Evolutionary conservation across 2,329 filamentous ascomycete species (phyloP).

Genomic region (Shiraia bambusicola): DNA sequence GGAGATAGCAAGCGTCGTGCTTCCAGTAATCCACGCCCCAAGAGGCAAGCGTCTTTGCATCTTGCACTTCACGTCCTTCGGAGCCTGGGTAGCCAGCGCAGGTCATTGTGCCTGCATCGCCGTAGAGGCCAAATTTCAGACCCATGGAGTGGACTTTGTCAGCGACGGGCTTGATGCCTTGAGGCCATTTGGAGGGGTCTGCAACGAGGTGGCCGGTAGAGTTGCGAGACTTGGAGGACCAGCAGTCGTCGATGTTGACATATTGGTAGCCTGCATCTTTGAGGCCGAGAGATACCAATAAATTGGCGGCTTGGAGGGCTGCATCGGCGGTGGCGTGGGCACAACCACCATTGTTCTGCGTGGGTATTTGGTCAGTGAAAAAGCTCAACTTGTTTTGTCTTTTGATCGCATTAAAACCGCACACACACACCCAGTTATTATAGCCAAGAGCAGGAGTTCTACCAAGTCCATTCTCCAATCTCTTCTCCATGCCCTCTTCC

Average conservation of each 20-base stretch:
- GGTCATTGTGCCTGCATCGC: slow-evolving; percentile 53
- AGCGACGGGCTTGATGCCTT: slow-evolving; percentile 58
- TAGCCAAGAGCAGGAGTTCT: slow-evolving; percentile 13
- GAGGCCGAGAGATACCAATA: slow-evolving; percentile 9
- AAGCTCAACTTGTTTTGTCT: not conserved
- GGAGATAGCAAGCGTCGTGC: slow-evolving; percentile 33
- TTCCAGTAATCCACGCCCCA: slow-evolving; percentile 43
- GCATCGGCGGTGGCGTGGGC: slow-evolving; percentile 7
- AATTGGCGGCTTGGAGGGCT: slow-evolving; percentile 7
- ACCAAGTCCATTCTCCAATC: slow-evolving; percentile 13
- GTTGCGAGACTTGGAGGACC: slow-evolving; percentile 49
- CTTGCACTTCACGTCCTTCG: slow-evolving; percentile 57
- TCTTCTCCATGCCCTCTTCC: slow-evolving; percentile 2
- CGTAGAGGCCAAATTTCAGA: slow-evolving; percentile 64
- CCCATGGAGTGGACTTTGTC: slow-evolving; percentile 57
- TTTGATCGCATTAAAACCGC: too few species aligned
- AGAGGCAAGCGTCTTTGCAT: slow-evolving; percentile 56
- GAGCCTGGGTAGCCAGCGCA: slow-evolving; percentile 61
- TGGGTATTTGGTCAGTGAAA: not conserved
- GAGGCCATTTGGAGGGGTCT: slow-evolving; percentile 56
- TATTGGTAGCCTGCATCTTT: slow-evolving; percentile 58
- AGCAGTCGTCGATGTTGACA: slow-evolving; percentile 64
- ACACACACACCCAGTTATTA: slow-evolving; percentile 14
- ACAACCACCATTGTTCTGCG: slow-evolving; percentile 8
- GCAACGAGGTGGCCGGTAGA: slow-evolving; percentile 36